Base-by-base conservation (phyloP, 2,329 filamentous ascomycete genomes). In the Cladosporium phlei region DNA sequence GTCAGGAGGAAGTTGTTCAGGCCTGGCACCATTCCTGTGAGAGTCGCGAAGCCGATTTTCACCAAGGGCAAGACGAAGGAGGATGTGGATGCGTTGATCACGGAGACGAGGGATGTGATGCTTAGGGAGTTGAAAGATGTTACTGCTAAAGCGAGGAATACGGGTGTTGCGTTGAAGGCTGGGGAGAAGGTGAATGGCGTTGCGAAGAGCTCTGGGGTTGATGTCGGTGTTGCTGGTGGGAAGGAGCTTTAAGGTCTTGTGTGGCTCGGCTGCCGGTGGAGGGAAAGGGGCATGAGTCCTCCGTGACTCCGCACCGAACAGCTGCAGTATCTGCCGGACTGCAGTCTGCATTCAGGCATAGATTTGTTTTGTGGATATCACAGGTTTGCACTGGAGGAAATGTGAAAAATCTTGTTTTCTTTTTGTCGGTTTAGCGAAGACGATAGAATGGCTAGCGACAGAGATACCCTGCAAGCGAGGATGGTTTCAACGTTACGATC, bases 31-130 rank as follows among this genome's bases (percentile, higher is more conserved):
- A 65, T 97, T 50, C 86, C 86, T 10, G 74, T 63, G 11, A 51
- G 52, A 87, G 87, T 95, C 17, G 73, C 95, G 44, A 80, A 86
- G 59, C 87, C 89, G 2, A 89, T 96, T 52, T 74, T 80, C 38
- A 96, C 89, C 9, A 76, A 79, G 54, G 80, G 80, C 44, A 75
- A 94, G 54, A 86, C 79, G 14, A 51, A 84, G 19, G 81, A 82
- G 43, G 88, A 95, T 64, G 87, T 95, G 44, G 85, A 93, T 55
- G 77, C 79, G 49, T 71, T 95, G 34, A 77, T 83, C 40, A 73
- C 75, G 46, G 76, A 76, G 45, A 87, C 84, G 2, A 78, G 83
- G 47, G 83, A 88, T 16, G 67, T 81, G 42, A 95, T 95, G 88
- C 75, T 90, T 52, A 75, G 77, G 54, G 84, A 66, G 42, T 55